Conservation (phyloP, 192 early-diverging fungal genomes). For the Gonapodya sp. region DNA sequence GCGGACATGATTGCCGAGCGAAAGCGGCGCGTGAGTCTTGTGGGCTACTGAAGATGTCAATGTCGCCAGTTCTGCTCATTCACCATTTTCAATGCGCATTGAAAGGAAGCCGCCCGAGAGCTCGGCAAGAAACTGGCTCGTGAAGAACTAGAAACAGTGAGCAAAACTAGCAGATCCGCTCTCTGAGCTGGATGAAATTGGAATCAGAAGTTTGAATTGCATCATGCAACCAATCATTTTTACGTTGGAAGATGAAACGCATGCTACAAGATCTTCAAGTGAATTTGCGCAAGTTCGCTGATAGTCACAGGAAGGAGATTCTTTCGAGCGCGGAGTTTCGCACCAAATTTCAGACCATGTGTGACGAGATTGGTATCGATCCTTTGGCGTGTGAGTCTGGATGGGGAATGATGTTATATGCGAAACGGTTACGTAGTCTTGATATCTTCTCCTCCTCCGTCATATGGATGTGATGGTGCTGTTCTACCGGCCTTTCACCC, state of each 20-base stretch:
- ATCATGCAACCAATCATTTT: neutral
- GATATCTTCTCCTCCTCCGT: too few species aligned
- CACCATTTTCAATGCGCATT: neutral
- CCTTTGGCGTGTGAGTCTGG: constrained; percentile 81
- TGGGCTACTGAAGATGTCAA: neutral
- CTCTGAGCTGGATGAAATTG: neutral
- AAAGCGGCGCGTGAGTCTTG: neutral
- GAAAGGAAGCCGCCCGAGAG: neutral
- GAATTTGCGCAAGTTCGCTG: constrained; percentile 79
- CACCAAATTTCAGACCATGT: constrained; percentile 87
- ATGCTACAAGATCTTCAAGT: constrained; percentile 65
- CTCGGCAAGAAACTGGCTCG: neutral
- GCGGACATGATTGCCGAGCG: neutral
- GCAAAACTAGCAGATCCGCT: too few species aligned
- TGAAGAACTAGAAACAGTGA: neutral
- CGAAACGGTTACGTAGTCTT: too few species aligned
- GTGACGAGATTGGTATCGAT: constrained; percentile 86
- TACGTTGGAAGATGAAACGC: constrained; percentile 38
- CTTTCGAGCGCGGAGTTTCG: constrained; percentile 76
- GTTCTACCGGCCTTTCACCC: neutral
- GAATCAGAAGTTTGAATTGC: neutral
- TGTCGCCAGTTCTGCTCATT: neutral
- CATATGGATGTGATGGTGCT: too few species aligned
- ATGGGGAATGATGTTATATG: neutral
- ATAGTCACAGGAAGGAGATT: constrained; percentile 79